These are phyloP conservation scores for Vigna trinervia DNA, from an alignment of 306 rosid genomes.

Conservation along the genomic window DNA sequence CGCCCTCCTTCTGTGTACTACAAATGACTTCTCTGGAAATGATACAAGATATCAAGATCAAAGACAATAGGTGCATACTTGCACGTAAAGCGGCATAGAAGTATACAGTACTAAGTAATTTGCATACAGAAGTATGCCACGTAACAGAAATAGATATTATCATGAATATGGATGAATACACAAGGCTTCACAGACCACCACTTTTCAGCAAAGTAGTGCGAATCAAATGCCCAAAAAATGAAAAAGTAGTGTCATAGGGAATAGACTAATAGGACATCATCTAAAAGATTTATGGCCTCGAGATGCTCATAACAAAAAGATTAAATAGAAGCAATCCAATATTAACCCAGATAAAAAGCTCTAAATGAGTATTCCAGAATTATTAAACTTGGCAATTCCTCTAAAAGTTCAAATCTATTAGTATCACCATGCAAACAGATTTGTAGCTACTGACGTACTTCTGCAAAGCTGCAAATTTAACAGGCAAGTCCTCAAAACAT, in stretches of 20 bases:
- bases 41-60: constrained; percentile 46
- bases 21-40: constrained; percentile 79
- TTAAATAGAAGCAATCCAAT: neutral
- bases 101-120: constrained; percentile 29
- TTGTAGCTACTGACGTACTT: constrained; percentile 62
- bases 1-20: constrained; percentile 73
- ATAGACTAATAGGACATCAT: constrained; percentile 32
- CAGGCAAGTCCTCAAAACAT: constrained; percentile 76
- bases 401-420: constrained; percentile 20
- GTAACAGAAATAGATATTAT: constrained; percentile 20
- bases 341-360: constrained; percentile 9
- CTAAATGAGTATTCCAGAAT: constrained; percentile 19
- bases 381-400: constrained; percentile 9
- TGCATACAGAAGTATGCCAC: constrained; percentile 18
- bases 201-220: constrained; percentile 20
- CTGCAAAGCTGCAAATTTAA: constrained; percentile 81
- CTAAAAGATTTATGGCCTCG: constrained; percentile 21
- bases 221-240: constrained; percentile 2
- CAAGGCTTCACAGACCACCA: constrained; percentile 14
- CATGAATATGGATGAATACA: constrained; percentile 15
- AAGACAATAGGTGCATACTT: neutral
- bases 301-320: constrained; percentile 11
- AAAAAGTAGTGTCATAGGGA: constrained; percentile 10
- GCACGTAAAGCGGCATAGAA: constrained; percentile 20
- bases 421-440: constrained; percentile 37